Evolutionary conservation across 805 yeast species (phyloP).

Genomic region (Zygoascus bituminiphila): DNA sequence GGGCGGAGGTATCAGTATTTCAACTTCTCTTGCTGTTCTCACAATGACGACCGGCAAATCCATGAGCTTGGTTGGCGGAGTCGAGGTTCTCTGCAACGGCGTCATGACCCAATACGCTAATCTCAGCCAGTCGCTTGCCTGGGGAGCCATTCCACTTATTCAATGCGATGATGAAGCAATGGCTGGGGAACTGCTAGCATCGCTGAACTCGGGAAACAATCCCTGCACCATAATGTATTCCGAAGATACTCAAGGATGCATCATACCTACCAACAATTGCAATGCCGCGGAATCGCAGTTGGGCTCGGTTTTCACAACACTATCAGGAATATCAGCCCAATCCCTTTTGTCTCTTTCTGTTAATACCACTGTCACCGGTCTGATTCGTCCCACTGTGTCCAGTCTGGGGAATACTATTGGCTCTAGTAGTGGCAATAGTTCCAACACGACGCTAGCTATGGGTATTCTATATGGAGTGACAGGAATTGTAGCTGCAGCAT

Average conservation of each 20-base stretch:
- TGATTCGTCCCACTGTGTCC: background rate
- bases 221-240: slow-evolving; percentile 20
- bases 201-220: slow-evolving; percentile 13
- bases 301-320: slow-evolving; percentile 20
- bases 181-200: slow-evolving; percentile 15
- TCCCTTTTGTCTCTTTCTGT: slow-evolving; percentile 5
- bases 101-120: slow-evolving; percentile 8
- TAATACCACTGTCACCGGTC: slow-evolving; percentile 3
- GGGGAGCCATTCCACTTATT: slow-evolving; percentile 17
- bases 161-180: slow-evolving; percentile 17
- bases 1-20: slow-evolving; percentile 5
- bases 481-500: slow-evolving; percentile 24
- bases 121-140: slow-evolving; percentile 3
- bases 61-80: slow-evolving; percentile 6
- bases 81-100: slow-evolving; percentile 16
- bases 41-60: slow-evolving; percentile 11
- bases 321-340: slow-evolving; percentile 7
- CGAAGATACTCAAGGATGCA: slow-evolving; percentile 16
- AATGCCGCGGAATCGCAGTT: slow-evolving; percentile 15
- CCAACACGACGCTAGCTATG: slow-evolving; percentile 22
- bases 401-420: background rate
- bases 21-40: slow-evolving; percentile 17
- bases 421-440: background rate
- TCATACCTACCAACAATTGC: slow-evolving; percentile 12
- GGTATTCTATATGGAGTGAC: slow-evolving; percentile 24